Conservation (phyloP, 2,329 filamentous ascomycete genomes). For the Didymella arachidicola region DNA sequence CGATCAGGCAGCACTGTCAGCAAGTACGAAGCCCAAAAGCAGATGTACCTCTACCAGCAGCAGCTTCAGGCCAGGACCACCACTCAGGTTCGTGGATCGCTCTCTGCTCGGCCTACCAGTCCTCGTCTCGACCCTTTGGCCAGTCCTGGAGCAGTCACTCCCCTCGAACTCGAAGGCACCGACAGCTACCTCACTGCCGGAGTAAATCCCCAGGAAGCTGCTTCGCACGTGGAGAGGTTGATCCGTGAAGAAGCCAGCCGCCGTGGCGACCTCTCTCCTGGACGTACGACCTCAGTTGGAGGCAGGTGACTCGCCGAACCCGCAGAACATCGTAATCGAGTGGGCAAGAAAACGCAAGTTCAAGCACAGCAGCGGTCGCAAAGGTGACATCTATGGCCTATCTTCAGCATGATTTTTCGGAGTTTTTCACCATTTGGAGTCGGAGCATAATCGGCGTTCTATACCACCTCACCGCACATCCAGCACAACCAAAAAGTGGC, state of each 20-base stretch:
- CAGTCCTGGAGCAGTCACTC: constrained; percentile 62
- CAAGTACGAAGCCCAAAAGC: constrained; percentile 59
- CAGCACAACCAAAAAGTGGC: constrained; percentile 19
- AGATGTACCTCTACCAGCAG: constrained; percentile 59
- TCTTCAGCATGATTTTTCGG: constrained; percentile 15
- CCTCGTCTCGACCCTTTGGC: constrained; percentile 59
- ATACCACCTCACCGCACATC: constrained; percentile 28
- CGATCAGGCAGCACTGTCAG: constrained; percentile 48
- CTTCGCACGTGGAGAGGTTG: constrained; percentile 55
- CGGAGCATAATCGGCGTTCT: constrained; percentile 47
- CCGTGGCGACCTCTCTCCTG: constrained; percentile 45
- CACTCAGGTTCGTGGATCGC: constrained; percentile 34
- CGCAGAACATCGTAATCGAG: constrained; percentile 12
- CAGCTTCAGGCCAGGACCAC: constrained; percentile 50
- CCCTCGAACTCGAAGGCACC: constrained; percentile 57
- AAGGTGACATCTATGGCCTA: constrained; percentile 7
- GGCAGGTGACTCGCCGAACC: constrained; percentile 42
- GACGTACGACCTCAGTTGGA: constrained; percentile 39
- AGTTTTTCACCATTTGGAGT: constrained; percentile 25
- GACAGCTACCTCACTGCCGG: constrained; percentile 59
- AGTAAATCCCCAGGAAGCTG: constrained; percentile 48
- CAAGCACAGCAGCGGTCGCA: constrained; percentile 13
- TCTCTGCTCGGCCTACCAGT: constrained; percentile 53
- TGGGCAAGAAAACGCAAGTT: constrained; percentile 14
- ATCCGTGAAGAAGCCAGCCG: constrained; percentile 56